Evolutionary conservation across 2,329 filamentous ascomycete genomes (phyloP).

Genomic region (Metarhizium humberi): DNA sequence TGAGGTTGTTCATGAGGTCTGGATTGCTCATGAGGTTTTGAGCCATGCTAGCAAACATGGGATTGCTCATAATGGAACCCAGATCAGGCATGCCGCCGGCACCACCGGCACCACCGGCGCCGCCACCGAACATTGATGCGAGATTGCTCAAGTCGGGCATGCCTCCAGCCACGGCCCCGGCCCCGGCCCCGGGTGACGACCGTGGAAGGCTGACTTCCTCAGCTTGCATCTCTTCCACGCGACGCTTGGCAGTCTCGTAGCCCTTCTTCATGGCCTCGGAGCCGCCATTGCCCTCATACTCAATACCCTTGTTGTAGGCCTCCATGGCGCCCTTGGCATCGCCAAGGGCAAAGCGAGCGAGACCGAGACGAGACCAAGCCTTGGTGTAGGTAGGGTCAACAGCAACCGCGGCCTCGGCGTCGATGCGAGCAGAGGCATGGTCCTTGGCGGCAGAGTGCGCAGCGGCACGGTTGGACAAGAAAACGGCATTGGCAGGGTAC

Average conservation of each 20-base stretch:
- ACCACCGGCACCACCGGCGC: slow-evolving; percentile 49
- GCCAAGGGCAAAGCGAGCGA: slow-evolving; percentile 84
- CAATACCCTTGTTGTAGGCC: slow-evolving; percentile 86
- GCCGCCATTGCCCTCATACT: slow-evolving; percentile 86
- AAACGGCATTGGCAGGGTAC: slow-evolving; percentile 82
- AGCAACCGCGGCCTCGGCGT: slow-evolving; percentile 83
- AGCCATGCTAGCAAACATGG: slow-evolving; percentile 96
- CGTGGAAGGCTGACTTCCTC: slow-evolving; percentile 29
- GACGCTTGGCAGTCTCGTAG: slow-evolving; percentile 82
- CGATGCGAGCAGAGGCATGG: slow-evolving; percentile 73
- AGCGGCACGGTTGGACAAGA: slow-evolving; percentile 93
- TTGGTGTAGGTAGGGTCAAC: slow-evolving; percentile 93
- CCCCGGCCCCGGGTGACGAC: slow-evolving; percentile 39
- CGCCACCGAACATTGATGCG: slow-evolving; percentile 62
- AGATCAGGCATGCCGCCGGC: slow-evolving; percentile 83
- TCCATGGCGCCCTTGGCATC: slow-evolving; percentile 90
- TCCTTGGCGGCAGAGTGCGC: slow-evolving; percentile 79
- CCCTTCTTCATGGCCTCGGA: slow-evolving; percentile 97
- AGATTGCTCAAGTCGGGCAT: slow-evolving; percentile 64
- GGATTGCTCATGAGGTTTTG: slow-evolving; percentile 97
- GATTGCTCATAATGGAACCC: slow-evolving; percentile 83
- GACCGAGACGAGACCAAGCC: slow-evolving; percentile 87
- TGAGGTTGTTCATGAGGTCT: slow-evolving; percentile 80
- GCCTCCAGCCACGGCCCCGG: slow-evolving; percentile 44
- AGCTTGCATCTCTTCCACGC: slow-evolving; percentile 69